Percentiles rank a stretch among this genome's conserved stretches.
phyloP scores from a whole-genome alignment of 768 basidiomycete genomes.

The Galerina sulciceps region DNA sequence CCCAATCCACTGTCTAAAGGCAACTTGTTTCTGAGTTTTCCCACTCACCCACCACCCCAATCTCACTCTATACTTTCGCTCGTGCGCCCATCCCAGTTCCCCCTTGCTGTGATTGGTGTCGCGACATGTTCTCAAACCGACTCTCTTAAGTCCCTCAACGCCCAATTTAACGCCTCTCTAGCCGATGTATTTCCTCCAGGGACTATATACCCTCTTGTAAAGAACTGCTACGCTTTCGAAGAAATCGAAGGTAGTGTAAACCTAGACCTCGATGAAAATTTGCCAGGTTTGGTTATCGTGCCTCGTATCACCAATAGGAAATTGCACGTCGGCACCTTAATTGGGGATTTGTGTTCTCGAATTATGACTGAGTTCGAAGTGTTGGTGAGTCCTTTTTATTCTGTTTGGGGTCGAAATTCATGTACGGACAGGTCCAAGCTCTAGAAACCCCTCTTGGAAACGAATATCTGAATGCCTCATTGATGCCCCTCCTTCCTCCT shows the following conservation, averaged over 20 bases:
- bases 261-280: constrained; percentile 56
- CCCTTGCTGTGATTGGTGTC: constrained; percentile 88
- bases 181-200: constrained; percentile 69
- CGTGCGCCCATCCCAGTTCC: constrained; percentile 79
- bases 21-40: constrained; percentile 79
- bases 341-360: constrained; percentile 89
- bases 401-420: constrained; percentile 5
- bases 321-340: constrained; percentile 83
- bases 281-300: constrained; percentile 74
- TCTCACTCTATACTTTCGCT: constrained; percentile 72
- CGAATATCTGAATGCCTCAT: constrained; percentile 76
- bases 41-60: constrained; percentile 73
- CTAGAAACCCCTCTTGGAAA: constrained; percentile 86
- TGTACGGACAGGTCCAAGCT: constrained; percentile 60
- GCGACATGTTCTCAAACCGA: constrained; percentile 67
- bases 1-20: constrained; percentile 78
- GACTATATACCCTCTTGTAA: constrained; percentile 77
- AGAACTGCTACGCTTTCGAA: constrained; percentile 87
- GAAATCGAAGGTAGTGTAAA: constrained; percentile 63
- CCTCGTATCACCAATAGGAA: constrained; percentile 90
- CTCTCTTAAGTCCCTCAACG: constrained; percentile 53
- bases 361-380: constrained; percentile 85
- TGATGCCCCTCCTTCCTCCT: constrained; percentile 67
- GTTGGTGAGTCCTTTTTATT: constrained; percentile 57
- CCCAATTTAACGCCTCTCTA: constrained; percentile 70